phyloP scores from a whole-genome alignment of 148 eudicot species.

The Dianthus caryophyllus region DNA sequence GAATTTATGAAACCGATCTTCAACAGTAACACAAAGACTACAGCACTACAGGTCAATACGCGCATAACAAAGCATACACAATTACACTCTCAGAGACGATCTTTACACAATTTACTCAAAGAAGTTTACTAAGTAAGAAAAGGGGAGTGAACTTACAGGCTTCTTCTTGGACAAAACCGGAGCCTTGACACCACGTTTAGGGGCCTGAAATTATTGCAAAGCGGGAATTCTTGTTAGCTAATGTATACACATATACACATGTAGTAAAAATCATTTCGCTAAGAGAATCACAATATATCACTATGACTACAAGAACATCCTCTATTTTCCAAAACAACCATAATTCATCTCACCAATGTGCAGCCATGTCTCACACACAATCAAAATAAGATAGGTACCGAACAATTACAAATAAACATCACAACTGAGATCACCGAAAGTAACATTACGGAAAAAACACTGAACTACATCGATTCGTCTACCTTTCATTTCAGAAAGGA shows the following conservation, averaged over 20 bases:
- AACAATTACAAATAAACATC: too few species aligned
- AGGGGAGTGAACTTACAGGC: conserved; percentile 21
- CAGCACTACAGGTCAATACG: too few species aligned
- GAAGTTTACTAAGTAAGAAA: background rate
- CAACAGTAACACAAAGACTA: background rate
- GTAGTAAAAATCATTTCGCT: background rate
- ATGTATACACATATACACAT: background rate
- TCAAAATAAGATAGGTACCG: too few species aligned
- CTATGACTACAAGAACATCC: background rate
- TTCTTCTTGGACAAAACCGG: conserved; percentile 33
- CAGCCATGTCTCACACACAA: background rate
- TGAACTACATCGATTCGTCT: too few species aligned
- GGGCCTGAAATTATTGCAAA: conserved; percentile 28
- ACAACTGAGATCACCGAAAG: too few species aligned
- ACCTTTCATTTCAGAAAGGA: too few species aligned
- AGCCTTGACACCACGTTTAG: conserved; percentile 35
- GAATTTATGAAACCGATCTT: background rate
- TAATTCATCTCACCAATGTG: background rate
- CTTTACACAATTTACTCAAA: too few species aligned
- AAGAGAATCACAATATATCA: background rate
- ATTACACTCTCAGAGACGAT: background rate
- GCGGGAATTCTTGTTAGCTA: background rate
- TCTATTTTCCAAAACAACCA: background rate
- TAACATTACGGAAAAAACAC: too few species aligned
- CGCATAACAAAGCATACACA: background rate